These are phyloP conservation scores for Daldinia grandis DNA, from an alignment of 495 filamentous ascomycete genomes.

Conservation along the genomic window DNA sequence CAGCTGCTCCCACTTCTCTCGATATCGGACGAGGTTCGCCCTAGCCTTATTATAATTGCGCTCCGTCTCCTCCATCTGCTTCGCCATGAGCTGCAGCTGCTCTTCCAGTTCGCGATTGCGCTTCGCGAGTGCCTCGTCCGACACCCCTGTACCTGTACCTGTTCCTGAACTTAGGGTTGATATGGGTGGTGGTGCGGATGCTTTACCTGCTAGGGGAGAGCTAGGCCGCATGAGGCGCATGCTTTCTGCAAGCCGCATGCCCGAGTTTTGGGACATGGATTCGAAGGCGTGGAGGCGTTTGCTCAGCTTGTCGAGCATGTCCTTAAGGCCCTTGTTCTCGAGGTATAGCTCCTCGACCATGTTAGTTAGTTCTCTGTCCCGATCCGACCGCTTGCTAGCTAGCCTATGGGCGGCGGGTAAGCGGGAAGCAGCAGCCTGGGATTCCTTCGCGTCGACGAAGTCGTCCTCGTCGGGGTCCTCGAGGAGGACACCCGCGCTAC, in stretches of 20 bases:
- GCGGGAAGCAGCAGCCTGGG: slow-evolving; percentile 47
- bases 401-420: slow-evolving; percentile 46
- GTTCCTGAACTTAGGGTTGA: slow-evolving; percentile 1
- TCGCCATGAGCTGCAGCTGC: slow-evolving; percentile 56
- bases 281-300: slow-evolving; percentile 86
- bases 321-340: slow-evolving; percentile 79
- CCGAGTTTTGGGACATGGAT: slow-evolving; percentile 80
- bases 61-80: slow-evolving; percentile 65
- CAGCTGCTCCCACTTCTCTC: slow-evolving; percentile 83
- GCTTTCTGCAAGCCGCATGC: slow-evolving; percentile 81
- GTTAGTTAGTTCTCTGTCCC: slow-evolving; percentile 55
- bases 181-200: background rate
- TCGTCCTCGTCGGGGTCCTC: slow-evolving; percentile 74
- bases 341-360: slow-evolving; percentile 83
- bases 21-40: slow-evolving; percentile 70
- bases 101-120: slow-evolving; percentile 68
- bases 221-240: slow-evolving; percentile 69
- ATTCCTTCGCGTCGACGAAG: slow-evolving; percentile 89
- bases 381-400: slow-evolving; percentile 32
- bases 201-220: slow-evolving; percentile 45
- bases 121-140: slow-evolving; percentile 47
- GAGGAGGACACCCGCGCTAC: slow-evolving; percentile 40
- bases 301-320: slow-evolving; percentile 78
- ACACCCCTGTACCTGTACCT: slow-evolving; percentile 5
- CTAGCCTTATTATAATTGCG: slow-evolving; percentile 76